Base-by-base conservation (phyloP, 768 basidiomycete species). In the Tricholoma saponaceum region DNA sequence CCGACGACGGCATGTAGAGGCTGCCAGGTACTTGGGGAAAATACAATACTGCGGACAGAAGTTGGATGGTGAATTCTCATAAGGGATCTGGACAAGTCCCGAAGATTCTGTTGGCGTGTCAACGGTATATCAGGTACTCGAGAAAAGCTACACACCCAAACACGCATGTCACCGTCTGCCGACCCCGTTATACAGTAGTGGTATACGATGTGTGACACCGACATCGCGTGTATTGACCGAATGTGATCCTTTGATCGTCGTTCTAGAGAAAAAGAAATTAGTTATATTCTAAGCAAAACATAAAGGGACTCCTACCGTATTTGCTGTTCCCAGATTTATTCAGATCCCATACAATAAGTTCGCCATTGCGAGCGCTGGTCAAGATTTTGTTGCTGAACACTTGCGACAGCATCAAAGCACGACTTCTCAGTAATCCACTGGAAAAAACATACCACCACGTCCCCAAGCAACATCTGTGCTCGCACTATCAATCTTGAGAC, bases 381-480 rank as follows among this genome's bases (percentile, higher is more conserved):
- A 92, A 69, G 51, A 92, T 82, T 72, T 92, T 92, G 69, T 85
- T 84, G 67, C 75, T 83, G 71, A 83, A 90, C 10, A 69, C 90
- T 92, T 60, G 14, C 43, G 18, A 9, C 37, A 18, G 59, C 51
- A n/a, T 32, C 28, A 56, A 35, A 54, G 1, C 53, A 51, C 12
- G 14, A 35, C 37, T 5, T 53, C 12, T 41, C n/a, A n/a, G 43
- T 47, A 6, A 41, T 41, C 1, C 25, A 39, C 33, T 26, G 3
- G 52, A 56, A 25, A 35, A 23, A 10, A 75, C 83, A 56, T 58
- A 88, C 87, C 69, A 54, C 85, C 87, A 62, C 79, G 78, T 23
- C 85, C 86, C 90, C 90, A 92, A n/a, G 83, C 86, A 18, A 92
- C 85, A 64, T 90, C 90, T 0, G 90, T 92, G 62, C 81, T 85